Conservation (phyloP, 2,329 filamentous ascomycete species). For the Claviceps fusiformis region DNA sequence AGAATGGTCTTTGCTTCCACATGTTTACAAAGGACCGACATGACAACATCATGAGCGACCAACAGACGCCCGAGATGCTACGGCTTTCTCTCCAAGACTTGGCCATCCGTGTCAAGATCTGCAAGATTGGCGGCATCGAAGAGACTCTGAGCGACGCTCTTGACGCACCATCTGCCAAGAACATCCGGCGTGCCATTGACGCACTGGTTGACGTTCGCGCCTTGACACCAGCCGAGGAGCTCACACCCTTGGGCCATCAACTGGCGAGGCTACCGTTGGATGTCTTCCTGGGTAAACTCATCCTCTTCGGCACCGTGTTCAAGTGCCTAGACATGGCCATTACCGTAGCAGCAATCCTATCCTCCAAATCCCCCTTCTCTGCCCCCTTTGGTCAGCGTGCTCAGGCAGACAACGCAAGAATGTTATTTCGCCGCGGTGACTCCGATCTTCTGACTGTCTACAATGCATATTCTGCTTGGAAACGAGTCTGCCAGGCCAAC, state of each 20-base stretch:
- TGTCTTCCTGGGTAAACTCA: constrained; percentile 87
- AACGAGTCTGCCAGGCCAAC: constrained; percentile 59
- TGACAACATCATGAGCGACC: constrained; percentile 72
- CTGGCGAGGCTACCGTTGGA: constrained; percentile 82
- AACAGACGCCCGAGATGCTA: constrained; percentile 94
- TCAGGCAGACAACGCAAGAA: constrained; percentile 67
- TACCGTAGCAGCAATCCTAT: constrained; percentile 84
- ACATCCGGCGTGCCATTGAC: constrained; percentile 85
- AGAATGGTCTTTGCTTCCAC: constrained; percentile 90
- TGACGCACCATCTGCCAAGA: constrained; percentile 81
- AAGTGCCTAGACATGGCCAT: constrained; percentile 83
- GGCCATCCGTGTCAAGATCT: constrained; percentile 93
- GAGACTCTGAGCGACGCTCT: constrained; percentile 77
- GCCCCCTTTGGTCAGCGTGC: constrained; percentile 71
- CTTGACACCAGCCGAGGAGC: constrained; percentile 63
- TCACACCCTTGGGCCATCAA: constrained; percentile 77
- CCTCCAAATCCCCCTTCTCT: constrained; percentile 87
- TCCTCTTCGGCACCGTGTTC: constrained; percentile 75
- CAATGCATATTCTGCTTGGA: constrained; percentile 88
- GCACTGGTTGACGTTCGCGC: constrained; percentile 88
- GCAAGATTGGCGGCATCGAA: constrained; percentile 87
- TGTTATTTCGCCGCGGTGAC: constrained; percentile 70
- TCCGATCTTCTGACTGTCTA: constrained; percentile 89
- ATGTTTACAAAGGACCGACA: constrained; percentile 85
- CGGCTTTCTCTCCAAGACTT: constrained; percentile 87